A percentile compares a stretch with the other conserved stretches of the same genome.
Conservation (phyloP, 192 early-diverging fungal species). For the Linnemannia hyalina region DNA sequence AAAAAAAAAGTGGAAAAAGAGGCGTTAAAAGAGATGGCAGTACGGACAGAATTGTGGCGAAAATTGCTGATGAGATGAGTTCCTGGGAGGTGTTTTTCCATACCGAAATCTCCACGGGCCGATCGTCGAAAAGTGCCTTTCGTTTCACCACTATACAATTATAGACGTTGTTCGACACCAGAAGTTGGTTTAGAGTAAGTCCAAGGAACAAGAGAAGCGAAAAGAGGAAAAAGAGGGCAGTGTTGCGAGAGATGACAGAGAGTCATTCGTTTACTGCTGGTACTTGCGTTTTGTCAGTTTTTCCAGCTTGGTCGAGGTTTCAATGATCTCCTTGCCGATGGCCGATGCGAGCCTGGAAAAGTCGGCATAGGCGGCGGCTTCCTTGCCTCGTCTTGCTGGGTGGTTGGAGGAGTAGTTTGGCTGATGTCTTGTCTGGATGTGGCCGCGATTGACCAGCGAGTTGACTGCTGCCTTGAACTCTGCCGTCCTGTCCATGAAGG, state of each 20-base stretch:
- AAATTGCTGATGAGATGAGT: background rate
- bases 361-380: conserved; percentile 71
- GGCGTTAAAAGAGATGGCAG: background rate
- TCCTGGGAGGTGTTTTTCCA: background rate
- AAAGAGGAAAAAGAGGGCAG: background rate
- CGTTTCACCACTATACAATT: conserved; percentile 82
- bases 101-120: conserved; percentile 93
- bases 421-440: conserved; percentile 25
- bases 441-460: conserved; percentile 69
- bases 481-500: conserved; percentile 76
- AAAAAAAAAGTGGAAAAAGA: conserved; percentile 6
- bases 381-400: conserved; percentile 32
- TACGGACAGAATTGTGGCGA: background rate
- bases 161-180: background rate
- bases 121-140: conserved; percentile 97
- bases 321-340: conserved; percentile 90
- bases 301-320: conserved; percentile 84
- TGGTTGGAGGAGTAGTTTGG: conserved; percentile 6
- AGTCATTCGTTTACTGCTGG: background rate
- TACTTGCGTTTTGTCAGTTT: conserved; percentile 83
- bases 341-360: conserved; percentile 86
- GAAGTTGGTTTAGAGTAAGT: background rate
- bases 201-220: background rate
- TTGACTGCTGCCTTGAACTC: conserved; percentile 92
- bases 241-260: background rate